Base-by-base conservation (phyloP, 1,284 basidiomycete species). In the Irpex sp. region DNA sequence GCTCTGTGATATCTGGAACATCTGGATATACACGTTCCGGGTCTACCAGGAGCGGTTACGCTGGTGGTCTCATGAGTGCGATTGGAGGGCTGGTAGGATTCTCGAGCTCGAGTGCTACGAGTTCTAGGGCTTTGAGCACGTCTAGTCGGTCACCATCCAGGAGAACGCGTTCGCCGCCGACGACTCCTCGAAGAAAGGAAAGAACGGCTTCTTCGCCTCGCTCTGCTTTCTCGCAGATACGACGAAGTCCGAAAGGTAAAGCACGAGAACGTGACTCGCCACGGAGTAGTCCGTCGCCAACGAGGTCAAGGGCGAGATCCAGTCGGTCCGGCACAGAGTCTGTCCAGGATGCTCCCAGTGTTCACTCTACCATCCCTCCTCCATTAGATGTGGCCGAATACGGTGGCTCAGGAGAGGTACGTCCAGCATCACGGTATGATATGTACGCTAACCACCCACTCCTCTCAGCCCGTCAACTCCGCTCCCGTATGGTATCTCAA, bases 401-500 rank as follows among this genome's bases (percentile, higher is more conserved):
- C 6, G 40, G 34, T n/a, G 58, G 40, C 38, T 36, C 36, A 59
- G 58, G 36, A 26, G n/a, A 17, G 37, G 36, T 59, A 21, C n/a
- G 58, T 34, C 31, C 6, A 6, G 6, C 31, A 34, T 5, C 31
- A 34, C 31, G 31, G 1, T 34, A 5, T 5, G 31, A 6, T 34
- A 5, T 6, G 5, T 31, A 21, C 17, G 38, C 34, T 17, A 31
- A 21, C 31, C 47, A n/a, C 54, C 17, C 37, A 17, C 26, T 19
- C 57, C 37, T 21, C 26, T 19, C 57, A 64, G 63, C 63, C 60
- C 5, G 38, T 64, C 11, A 40, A 57, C 57, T n/a, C 40, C 6
- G 64, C 60, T 11, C 60, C 60, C 26, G 19, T 65, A 2, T 65
- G 64, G 64, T 65, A 62, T 37, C 52, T 54, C 47, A 65, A 65